Conservation (phyloP, 1,284 basidiomycete species). For the Phellopilus nigrolimitatus region DNA sequence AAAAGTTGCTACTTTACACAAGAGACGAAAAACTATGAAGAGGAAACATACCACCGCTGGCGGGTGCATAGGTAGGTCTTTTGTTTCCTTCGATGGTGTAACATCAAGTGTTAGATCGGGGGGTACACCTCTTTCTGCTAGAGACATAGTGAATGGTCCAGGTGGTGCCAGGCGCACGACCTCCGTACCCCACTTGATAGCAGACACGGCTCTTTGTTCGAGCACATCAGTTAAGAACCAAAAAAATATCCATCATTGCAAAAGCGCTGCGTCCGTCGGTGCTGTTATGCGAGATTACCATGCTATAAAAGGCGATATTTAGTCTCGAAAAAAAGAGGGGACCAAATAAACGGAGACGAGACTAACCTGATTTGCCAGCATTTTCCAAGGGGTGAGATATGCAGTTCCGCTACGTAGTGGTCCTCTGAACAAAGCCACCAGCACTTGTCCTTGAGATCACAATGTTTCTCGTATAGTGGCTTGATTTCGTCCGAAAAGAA, state of each 20-base stretch:
- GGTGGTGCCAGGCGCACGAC: conserved; percentile 2
- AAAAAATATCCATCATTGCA: conserved; percentile 2
- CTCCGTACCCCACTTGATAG: conserved; percentile 3
- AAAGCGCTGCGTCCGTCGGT: conserved; percentile 9
- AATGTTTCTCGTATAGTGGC: conserved; percentile 10
- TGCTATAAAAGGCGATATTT: too few species aligned
- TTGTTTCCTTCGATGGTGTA: neutral
- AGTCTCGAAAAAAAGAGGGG: too few species aligned
- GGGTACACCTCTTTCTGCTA: neutral
- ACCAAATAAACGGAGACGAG: too few species aligned
- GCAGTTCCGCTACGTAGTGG: conserved; percentile 3
- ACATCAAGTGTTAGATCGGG: conserved; percentile 4
- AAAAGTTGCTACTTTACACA: too few species aligned
- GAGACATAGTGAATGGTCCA: neutral
- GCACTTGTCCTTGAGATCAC: neutral
- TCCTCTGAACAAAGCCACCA: conserved; percentile 10
- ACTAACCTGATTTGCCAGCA: conserved; percentile 6
- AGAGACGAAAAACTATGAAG: too few species aligned
- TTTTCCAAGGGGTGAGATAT: neutral
- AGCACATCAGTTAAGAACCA: neutral
- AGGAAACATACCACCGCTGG: too few species aligned
- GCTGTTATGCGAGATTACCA: conserved; percentile 8
- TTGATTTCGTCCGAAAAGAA: conserved; percentile 17
- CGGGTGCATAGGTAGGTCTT: too few species aligned
- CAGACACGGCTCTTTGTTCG: neutral